Evolutionary conservation across 495 filamentous ascomycete genomes (phyloP).

Genomic region (Choiromyces venosus): DNA sequence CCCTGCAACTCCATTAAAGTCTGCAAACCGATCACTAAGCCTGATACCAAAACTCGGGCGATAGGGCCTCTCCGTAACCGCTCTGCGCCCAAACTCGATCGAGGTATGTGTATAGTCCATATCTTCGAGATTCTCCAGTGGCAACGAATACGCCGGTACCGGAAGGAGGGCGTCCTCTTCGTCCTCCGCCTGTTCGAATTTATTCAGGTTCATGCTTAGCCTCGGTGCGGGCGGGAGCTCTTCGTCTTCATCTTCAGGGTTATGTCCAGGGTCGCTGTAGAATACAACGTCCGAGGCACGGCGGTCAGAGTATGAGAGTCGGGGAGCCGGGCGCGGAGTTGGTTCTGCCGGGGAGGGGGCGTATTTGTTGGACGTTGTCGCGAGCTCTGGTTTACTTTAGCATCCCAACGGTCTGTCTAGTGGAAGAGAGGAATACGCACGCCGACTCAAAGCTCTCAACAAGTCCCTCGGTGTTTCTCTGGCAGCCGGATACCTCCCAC

Average conservation of each 20-base stretch:
- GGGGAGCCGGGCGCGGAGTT: conserved; percentile 9
- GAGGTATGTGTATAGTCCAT: conserved; percentile 21
- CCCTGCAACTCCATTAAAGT: conserved; percentile 7
- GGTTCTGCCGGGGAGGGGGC: conserved; percentile 22
- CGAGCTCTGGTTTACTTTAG: conserved; percentile 23
- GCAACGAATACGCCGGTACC: conserved; percentile 17
- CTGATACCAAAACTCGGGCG: conserved; percentile 15
- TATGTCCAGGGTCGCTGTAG: conserved; percentile 26
- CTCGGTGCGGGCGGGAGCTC: conserved; percentile 20
- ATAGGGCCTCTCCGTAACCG: conserved; percentile 24
- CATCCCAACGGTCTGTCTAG: neutral
- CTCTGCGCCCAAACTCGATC: conserved; percentile 30
- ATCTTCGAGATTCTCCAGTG: conserved; percentile 15
- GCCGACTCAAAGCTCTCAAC: conserved; percentile 23
- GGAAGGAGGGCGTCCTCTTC: conserved; percentile 16
- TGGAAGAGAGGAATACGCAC: conserved; percentile 7
- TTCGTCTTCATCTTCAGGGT: conserved; percentile 8
- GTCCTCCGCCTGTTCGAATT: conserved; percentile 10
- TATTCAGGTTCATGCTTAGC: conserved; percentile 18
- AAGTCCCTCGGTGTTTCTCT: conserved; percentile 33
- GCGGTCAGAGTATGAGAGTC: neutral
- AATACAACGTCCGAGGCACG: conserved; percentile 31
- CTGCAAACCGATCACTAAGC: conserved; percentile 22
- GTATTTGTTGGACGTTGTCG: conserved; percentile 22
- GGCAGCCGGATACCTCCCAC: conserved; percentile 24